phyloP scores from a whole-genome alignment of 345 rosid genomes.

The Balakata baccata region DNA sequence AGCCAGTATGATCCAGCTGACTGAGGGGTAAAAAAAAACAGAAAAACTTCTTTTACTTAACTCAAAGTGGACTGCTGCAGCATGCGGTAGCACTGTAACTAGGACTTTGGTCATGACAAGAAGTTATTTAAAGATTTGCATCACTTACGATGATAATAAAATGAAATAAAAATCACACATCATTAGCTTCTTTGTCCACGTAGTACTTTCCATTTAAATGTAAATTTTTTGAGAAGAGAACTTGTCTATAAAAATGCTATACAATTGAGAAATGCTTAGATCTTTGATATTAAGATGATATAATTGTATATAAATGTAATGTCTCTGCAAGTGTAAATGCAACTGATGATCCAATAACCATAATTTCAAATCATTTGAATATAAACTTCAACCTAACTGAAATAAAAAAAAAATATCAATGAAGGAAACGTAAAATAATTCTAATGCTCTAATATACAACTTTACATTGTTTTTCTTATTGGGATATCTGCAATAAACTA shows the following conservation, averaged over 20 bases:
- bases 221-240: background rate
- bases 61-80: background rate
- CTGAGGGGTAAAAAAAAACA: background rate
- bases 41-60: background rate
- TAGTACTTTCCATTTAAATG: background rate
- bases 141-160: background rate
- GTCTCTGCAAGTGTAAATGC: background rate
- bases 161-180: background rate
- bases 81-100: background rate
- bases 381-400: background rate
- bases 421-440: background rate
- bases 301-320: background rate
- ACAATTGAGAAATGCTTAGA: background rate
- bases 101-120: background rate
- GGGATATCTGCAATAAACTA: slow-evolving; percentile 14
- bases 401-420: background rate
- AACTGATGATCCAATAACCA: background rate
- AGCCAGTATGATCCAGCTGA: background rate
- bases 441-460: background rate
- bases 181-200: background rate
- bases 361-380: background rate
- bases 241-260: background rate
- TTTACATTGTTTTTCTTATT: slow-evolving; percentile 4
- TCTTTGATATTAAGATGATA: background rate
- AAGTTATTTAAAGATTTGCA: background rate